Conservation (phyloP, 768 basidiomycete species). For the Pluteus cervinus region DNA sequence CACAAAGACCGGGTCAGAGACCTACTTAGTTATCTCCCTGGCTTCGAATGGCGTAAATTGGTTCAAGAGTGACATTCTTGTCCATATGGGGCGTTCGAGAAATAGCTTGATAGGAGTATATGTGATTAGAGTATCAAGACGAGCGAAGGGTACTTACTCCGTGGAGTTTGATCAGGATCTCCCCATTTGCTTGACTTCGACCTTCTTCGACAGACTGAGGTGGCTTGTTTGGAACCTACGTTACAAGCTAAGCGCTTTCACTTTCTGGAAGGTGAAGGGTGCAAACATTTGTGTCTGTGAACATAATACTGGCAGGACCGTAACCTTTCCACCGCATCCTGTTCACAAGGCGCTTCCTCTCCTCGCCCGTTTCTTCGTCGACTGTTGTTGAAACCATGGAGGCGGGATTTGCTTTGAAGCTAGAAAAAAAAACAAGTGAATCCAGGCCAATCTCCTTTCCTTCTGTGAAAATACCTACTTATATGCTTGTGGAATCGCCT, state of each 20-base stretch:
- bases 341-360: conserved; percentile 80
- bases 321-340: conserved; percentile 82
- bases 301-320: conserved; percentile 67
- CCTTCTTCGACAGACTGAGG: conserved; percentile 58
- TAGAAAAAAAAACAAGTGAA: conserved; percentile 18
- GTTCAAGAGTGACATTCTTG: conserved; percentile 77
- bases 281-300: conserved; percentile 51
- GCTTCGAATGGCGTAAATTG: conserved; percentile 67
- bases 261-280: background rate
- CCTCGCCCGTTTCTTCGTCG: conserved; percentile 74
- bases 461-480: conserved; percentile 39
- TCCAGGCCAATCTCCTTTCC: background rate
- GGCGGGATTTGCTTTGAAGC: conserved; percentile 74
- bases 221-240: conserved; percentile 62
- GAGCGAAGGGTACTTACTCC: conserved; percentile 31
- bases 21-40: conserved; percentile 73
- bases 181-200: conserved; percentile 45
- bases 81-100: conserved; percentile 79
- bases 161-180: conserved; percentile 47
- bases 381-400: conserved; percentile 63
- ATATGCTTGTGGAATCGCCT: conserved; percentile 74
- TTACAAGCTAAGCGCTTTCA: conserved; percentile 3
- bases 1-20: background rate
- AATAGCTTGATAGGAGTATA: conserved; percentile 48
- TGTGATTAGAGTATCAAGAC: background rate